These are phyloP conservation scores for Hanseniaspora mollemarum DNA, from an alignment of 805 yeast species.

Conservation along the genomic window DNA sequence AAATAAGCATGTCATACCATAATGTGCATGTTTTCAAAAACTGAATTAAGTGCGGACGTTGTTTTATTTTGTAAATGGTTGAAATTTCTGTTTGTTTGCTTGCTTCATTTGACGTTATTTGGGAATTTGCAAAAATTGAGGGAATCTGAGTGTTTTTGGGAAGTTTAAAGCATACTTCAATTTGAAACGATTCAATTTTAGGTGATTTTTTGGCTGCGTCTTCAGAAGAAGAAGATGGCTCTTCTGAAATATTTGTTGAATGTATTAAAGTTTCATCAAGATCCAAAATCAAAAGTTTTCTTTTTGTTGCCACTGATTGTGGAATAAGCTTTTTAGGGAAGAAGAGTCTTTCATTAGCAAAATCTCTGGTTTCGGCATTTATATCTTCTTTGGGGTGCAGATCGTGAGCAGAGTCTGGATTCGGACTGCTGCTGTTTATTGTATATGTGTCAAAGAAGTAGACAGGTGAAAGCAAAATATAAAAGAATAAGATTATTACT, in stretches of 20 bases:
- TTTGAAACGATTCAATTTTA: conserved; percentile 10
- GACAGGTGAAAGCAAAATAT: conserved; percentile 7
- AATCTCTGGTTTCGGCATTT: not conserved
- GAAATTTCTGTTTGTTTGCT: conserved; percentile 48
- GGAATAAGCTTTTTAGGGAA: conserved; percentile 37
- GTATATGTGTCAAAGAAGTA: conserved; percentile 13
- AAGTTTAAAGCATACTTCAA: conserved; percentile 9
- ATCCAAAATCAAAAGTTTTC: conserved; percentile 72
- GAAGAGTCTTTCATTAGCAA: conserved; percentile 30
- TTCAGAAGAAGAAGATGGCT: conserved; percentile 24
- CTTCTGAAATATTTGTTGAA: conserved; percentile 52
- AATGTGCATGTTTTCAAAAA: conserved; percentile 65
- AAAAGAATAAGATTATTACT: conserved; percentile 4
- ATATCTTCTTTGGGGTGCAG: no score
- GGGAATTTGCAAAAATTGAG: conserved; percentile 25
- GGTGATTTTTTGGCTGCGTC: conserved; percentile 14
- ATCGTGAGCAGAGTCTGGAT: no score
- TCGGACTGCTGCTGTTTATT: not conserved
- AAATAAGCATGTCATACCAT: conserved; percentile 83
- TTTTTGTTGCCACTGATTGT: conserved; percentile 30
- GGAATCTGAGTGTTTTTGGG: conserved; percentile 11
- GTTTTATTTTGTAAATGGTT: conserved; percentile 77
- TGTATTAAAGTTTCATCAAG: conserved; percentile 92
- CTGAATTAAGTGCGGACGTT: conserved; percentile 82
- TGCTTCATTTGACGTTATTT: not conserved